These are phyloP conservation scores for Rosa lucieae DNA, from an alignment of 306 rosid genomes.

Conservation along the genomic window DNA sequence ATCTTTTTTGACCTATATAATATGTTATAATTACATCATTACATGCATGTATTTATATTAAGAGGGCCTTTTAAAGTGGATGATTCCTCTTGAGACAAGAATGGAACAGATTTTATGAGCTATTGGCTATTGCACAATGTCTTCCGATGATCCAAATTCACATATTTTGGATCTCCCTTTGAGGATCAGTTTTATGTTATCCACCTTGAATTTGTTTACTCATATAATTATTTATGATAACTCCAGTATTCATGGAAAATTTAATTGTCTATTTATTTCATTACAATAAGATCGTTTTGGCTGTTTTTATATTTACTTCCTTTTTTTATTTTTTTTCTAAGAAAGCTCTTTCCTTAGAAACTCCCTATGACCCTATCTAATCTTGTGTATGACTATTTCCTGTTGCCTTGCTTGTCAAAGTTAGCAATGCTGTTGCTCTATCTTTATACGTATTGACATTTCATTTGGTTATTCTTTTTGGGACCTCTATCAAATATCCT, in stretches of 20 bases:
- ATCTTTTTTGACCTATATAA: constrained; percentile 47
- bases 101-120: not conserved
- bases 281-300: not conserved
- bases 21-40: not conserved
- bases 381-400: not conserved
- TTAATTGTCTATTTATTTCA: not conserved
- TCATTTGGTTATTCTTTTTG: not conserved
- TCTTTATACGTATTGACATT: not conserved
- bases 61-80: not conserved
- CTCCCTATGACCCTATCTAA: not conserved
- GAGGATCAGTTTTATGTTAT: not conserved
- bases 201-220: not conserved
- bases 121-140: not conserved
- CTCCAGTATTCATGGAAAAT: not conserved
- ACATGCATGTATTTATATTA: not conserved
- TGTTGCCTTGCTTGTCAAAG: not conserved
- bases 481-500: constrained; percentile 38
- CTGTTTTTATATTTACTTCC: not conserved
- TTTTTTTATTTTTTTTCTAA: not conserved
- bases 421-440: not conserved
- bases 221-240: not conserved
- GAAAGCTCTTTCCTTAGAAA: not conserved
- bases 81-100: not conserved
- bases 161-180: not conserved
- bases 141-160: not conserved